Conservation (phyloP, 768 basidiomycete genomes). For the Tulasnella sp. region DNA sequence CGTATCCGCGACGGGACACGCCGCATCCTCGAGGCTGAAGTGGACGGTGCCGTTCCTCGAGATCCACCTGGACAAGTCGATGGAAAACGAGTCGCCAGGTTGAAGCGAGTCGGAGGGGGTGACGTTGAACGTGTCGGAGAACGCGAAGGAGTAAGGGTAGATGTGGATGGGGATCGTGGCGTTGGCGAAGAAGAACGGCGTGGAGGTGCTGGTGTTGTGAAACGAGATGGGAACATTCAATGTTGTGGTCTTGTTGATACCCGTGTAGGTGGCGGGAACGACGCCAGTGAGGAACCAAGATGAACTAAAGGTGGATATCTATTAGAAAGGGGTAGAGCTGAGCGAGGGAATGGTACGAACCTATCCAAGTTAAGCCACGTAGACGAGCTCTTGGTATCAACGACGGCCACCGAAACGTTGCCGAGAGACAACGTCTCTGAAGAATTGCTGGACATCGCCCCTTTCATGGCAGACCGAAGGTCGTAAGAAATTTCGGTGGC, state of each 20-base stretch:
- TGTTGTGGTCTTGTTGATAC: not conserved
- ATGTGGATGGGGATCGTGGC: no score
- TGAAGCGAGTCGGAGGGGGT: no score
- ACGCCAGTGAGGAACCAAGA: not conserved
- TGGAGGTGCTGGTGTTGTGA: no score
- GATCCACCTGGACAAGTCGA: no score
- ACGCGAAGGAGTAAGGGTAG: no score
- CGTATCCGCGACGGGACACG: no score
- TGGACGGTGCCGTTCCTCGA: no score
- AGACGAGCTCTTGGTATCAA: not conserved
- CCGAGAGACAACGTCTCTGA: not conserved
- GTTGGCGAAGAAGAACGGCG: no score
- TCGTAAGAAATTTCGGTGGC: not conserved
- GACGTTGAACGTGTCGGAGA: no score
- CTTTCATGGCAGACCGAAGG: not conserved
- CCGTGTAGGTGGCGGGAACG: not conserved
- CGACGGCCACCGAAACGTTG: not conserved
- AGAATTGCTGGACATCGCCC: not conserved
- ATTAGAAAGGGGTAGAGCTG: not conserved
- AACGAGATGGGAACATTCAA: no score
- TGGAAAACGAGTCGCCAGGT: no score
- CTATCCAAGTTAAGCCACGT: slow-evolving; percentile 7
- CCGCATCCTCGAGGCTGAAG: no score
- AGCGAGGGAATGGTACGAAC: not conserved
- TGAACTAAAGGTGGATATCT: not conserved